Conservation (phyloP, 257 asterid genomes). For the Solanum dulcamara region DNA sequence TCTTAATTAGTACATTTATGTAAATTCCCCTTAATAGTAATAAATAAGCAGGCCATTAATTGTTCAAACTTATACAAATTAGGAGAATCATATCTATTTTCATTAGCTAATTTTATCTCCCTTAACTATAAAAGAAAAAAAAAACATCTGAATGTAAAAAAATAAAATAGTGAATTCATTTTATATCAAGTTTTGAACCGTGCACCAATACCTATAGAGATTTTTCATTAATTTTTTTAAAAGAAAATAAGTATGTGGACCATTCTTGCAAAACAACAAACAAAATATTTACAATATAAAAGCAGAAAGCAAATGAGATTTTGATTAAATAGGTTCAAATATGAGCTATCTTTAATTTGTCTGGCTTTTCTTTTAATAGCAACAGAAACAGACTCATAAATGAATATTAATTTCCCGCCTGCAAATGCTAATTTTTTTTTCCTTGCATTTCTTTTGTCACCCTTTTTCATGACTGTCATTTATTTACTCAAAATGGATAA, state of each 20-base stretch:
- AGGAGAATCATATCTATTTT: background rate
- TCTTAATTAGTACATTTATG: too few species aligned
- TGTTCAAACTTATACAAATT: background rate
- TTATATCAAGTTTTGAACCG: background rate
- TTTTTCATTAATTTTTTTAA: background rate
- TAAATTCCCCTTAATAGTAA: too few species aligned
- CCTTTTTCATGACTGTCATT: background rate
- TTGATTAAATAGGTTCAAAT: background rate
- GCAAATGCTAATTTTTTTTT: background rate
- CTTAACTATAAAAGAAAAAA: background rate
- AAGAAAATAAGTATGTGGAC: background rate
- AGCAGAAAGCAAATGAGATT: conserved; percentile 1
- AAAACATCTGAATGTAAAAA: background rate
- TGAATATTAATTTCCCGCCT: background rate
- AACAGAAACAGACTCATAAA: background rate
- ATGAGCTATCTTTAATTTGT: background rate
- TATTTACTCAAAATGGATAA: background rate
- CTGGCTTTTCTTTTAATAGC: background rate
- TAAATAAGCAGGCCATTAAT: background rate
- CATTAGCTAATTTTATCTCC: background rate
- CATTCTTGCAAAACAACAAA: background rate
- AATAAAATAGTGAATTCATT: background rate
- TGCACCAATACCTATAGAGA: background rate
- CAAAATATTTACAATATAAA: background rate
- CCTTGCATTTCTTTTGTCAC: background rate